Evolutionary conservation across 2,329 filamentous ascomycete species (phyloP), one percentile per base, ranked within the genome.

Genomic region (Cladosporium colombiae): DNA sequence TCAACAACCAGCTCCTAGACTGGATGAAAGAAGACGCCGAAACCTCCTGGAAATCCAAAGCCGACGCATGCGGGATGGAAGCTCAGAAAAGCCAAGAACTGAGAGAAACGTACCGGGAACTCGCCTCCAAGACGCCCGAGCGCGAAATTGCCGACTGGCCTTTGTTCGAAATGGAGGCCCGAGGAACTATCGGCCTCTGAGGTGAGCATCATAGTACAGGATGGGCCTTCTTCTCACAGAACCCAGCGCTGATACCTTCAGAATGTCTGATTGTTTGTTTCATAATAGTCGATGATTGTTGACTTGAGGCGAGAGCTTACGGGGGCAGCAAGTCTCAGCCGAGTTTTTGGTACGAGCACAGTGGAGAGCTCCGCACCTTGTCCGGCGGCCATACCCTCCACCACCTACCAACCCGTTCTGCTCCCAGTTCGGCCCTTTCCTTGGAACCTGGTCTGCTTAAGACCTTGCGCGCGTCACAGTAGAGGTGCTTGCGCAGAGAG

Each of bases 21-120:
- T 63, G 50, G 50, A 63, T 63, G 0, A 27, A 49, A 2, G 50
- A 63, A 6, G 61, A 63, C 7, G 61, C 18, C 25, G 50, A 63
- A 5, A 27, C 25, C 14, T n/a, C 33, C 23, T 63, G 61, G 50
- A 63, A 56, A 27, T n/a, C 23, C 25, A 63, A 25, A 21, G n/a
- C 21, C 18, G 27, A 52, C 29, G 29, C n/a, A 13, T 29, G 46
- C 14, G 46, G 53, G 33, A 3, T 11, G 10, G 56, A 59, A 37
- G n/a, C 7, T 21, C n/a, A 23, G 10, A 23, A 13, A 27, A 33
- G 31, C 21, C 31, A 40, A 16, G 33, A 57, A 21, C 2, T 27
- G 21, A 57, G 29, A 23, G 55, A 21, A 18, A 8, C 18, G 7
- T 25, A 56, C 31, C n/a, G n/a, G 8, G 29, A 21, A 18, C 52